These are phyloP conservation scores for Curvularia sp. DNA, from an alignment of 2,329 filamentous ascomycete genomes.

Conservation along the genomic window DNA sequence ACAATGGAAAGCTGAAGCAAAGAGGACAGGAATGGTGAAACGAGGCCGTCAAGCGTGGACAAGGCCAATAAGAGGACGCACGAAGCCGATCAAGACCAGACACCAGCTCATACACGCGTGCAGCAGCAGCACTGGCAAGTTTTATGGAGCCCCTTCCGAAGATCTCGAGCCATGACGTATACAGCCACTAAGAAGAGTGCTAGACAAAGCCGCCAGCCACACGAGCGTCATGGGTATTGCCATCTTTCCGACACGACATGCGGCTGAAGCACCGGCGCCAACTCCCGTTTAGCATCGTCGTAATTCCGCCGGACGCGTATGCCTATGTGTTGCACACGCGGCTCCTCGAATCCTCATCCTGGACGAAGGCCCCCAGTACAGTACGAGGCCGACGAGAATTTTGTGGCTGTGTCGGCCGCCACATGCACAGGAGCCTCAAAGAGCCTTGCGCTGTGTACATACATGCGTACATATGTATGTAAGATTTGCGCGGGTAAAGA, in stretches of 20 bases:
- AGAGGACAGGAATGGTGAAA: slow-evolving; percentile 9
- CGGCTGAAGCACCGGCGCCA: slow-evolving; percentile 14
- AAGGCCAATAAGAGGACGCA: not conserved
- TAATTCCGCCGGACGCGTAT: slow-evolving; percentile 20
- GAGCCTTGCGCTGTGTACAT: not conserved
- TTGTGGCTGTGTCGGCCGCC: slow-evolving; percentile 7
- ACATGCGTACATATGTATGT: not conserved
- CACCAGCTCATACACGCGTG: slow-evolving; percentile 32
- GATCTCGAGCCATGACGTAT: slow-evolving; percentile 36
- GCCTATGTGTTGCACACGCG: slow-evolving; percentile 5
- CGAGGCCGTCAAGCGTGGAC: slow-evolving; percentile 6
- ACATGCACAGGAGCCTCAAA: not conserved
- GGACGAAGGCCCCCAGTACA: slow-evolving; percentile 1
- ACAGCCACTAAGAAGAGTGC: slow-evolving; percentile 13
- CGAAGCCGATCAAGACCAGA: slow-evolving; percentile 9
- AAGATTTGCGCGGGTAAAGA: slow-evolving; percentile 1
- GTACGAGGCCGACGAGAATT: no score
- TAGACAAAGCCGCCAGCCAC: slow-evolving; percentile 10
- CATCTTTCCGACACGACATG: slow-evolving; percentile 14
- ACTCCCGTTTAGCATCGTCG: slow-evolving; percentile 9
- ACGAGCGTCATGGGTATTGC: slow-evolving; percentile 15
- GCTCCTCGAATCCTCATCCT: slow-evolving; percentile 8
- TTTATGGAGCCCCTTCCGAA: slow-evolving; percentile 32
- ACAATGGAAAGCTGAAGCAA: not conserved
- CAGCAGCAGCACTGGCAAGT: slow-evolving; percentile 25